A percentile compares a stretch with the other conserved stretches of the same genome.
These are phyloP conservation scores for Rosellinia necatrix DNA, from an alignment of 2,329 filamentous ascomycete genomes.

Conservation along the genomic window DNA sequence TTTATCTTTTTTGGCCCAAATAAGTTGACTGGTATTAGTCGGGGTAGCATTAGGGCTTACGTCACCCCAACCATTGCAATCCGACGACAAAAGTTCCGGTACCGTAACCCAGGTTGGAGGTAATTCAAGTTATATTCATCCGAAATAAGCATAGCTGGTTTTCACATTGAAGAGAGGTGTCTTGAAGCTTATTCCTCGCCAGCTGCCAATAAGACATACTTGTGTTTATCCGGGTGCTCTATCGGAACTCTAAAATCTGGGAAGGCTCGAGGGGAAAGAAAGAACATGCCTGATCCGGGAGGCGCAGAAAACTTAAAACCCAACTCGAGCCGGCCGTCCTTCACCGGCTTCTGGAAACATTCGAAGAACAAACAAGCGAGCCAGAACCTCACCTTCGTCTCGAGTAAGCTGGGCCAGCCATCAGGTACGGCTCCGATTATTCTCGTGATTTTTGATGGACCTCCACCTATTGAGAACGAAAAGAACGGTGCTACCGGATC, in stretches of 20 bases:
- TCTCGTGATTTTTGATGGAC: not conserved
- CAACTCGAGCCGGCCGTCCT: slow-evolving; percentile 45
- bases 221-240: too few species aligned
- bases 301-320: slow-evolving; percentile 18
- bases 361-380: slow-evolving; percentile 45
- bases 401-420: slow-evolving; percentile 35
- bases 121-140: not conserved
- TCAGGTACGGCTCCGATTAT: slow-evolving; percentile 32
- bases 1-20: too few species aligned
- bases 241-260: not conserved
- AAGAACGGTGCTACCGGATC: not conserved
- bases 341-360: slow-evolving; percentile 53
- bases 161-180: not conserved
- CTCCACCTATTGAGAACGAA: not conserved
- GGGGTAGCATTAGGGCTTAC: not conserved
- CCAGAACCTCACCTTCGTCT: slow-evolving; percentile 45
- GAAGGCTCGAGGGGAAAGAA: not conserved
- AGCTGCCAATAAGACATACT: too few species aligned
- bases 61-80: too few species aligned
- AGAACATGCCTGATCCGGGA: slow-evolving; percentile 12
- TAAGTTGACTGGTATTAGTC: too few species aligned
- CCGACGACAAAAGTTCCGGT: not conserved
- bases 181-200: too few species aligned
- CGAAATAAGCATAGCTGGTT: not conserved
- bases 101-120: not conserved